A percentile compares a stretch with the other conserved stretches of the same genome.
These are phyloP conservation scores for Amaranthus tricolor DNA, from an alignment of 179 eudicot species.

Conservation along the genomic window DNA sequence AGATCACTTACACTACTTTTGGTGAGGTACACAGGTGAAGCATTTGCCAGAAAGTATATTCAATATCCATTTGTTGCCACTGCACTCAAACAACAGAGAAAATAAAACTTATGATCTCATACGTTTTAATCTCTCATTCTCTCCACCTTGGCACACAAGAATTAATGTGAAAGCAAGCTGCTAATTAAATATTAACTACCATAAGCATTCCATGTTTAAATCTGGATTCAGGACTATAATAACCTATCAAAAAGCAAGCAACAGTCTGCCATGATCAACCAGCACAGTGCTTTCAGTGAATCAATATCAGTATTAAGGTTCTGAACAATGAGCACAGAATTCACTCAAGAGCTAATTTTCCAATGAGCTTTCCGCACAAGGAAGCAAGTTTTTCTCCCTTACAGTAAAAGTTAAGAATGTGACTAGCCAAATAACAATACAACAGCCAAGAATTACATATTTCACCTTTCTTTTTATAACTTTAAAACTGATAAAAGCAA, in stretches of 20 bases:
- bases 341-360: not conserved
- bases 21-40: conserved; percentile 95
- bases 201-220: not conserved
- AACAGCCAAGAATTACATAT: not conserved
- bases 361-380: not conserved
- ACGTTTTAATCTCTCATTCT: not conserved
- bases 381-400: not conserved
- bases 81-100: conserved; percentile 26
- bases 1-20: conserved; percentile 89
- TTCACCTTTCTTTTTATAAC: not conserved
- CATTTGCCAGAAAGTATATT: conserved; percentile 99
- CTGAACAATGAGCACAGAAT: not conserved
- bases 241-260: not conserved
- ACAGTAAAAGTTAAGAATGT: not conserved
- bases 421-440: not conserved
- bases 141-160: not conserved
- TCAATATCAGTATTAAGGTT: not conserved
- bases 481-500: not conserved
- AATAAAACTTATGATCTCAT: conserved; percentile 10
- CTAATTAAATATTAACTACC: not conserved
- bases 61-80: conserved; percentile 99
- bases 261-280: not conserved
- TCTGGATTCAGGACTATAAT: not conserved
- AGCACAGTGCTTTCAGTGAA: not conserved
- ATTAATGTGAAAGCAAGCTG: not conserved